phyloP scores from a whole-genome alignment of 306 rosid species.

The Urtica urens region DNA sequence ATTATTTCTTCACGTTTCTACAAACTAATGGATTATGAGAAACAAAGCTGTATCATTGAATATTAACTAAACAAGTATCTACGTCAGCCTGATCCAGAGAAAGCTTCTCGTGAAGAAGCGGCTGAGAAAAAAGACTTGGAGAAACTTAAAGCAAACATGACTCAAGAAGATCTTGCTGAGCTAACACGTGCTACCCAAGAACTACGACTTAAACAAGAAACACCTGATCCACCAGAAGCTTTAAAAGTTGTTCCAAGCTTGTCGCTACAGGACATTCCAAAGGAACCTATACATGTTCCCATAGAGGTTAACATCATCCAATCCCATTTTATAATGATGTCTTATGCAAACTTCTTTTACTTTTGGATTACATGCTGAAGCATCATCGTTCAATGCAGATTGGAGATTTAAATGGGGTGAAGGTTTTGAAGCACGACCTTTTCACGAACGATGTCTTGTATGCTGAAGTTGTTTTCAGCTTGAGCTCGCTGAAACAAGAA shows the following conservation, averaged over 20 bases:
- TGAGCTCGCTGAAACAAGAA: constrained; percentile 80
- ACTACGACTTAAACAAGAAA: constrained; percentile 79
- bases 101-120: constrained; percentile 79
- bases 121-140: constrained; percentile 60
- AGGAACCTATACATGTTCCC: constrained; percentile 74
- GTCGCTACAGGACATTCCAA: constrained; percentile 82
- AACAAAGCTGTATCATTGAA: constrained; percentile 3
- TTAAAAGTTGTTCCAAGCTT: constrained; percentile 88
- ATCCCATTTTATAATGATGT: constrained; percentile 5
- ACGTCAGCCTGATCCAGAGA: constrained; percentile 85
- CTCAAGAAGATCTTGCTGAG: constrained; percentile 81
- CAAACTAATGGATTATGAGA: constrained; percentile 1
- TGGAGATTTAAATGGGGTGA: constrained; percentile 72
- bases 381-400: constrained; percentile 40
- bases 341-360: constrained; percentile 10
- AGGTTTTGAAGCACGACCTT: constrained; percentile 83
- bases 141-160: constrained; percentile 72
- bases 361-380: constrained; percentile 10
- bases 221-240: constrained; percentile 97
- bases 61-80: constrained; percentile 14
- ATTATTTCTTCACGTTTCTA: constrained; percentile 4
- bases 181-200: constrained; percentile 76
- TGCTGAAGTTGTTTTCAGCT: constrained; percentile 73
- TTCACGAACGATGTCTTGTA: constrained; percentile 94
- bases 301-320: constrained; percentile 43